Evolutionary conservation across 345 rosid species (phyloP).

Genomic region (Eucalyptus cladocalyx): DNA sequence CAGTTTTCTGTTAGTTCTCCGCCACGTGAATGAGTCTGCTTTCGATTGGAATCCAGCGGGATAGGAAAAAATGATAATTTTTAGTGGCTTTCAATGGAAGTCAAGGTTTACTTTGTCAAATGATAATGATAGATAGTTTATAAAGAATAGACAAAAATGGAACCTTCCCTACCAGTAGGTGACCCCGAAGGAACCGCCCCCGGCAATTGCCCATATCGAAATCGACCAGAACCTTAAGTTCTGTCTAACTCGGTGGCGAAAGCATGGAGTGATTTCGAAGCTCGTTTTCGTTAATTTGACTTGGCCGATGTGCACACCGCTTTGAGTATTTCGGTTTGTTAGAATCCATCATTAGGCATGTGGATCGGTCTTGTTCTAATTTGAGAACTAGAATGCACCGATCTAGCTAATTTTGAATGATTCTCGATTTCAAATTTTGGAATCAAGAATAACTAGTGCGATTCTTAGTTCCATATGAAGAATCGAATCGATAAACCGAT

Average conservation of each 20-base stretch:
- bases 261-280: neutral
- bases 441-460: rapidly evolving
- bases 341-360: neutral
- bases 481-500: rapidly evolving
- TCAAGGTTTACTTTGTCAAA: neutral
- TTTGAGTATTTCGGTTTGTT: neutral
- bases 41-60: neutral
- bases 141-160: neutral
- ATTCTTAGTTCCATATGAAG: rapidly evolving
- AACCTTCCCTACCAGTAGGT: neutral
- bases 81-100: neutral
- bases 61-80: neutral
- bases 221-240: neutral
- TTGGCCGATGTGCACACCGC: neutral
- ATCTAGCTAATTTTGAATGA: neutral
- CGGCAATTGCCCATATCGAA: neutral
- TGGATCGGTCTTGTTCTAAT: neutral
- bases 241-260: no score
- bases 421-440: rapidly evolving
- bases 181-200: neutral
- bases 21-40: neutral
- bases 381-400: rapidly evolving
- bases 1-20: neutral
- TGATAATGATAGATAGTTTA: neutral
- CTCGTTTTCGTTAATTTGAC: neutral